phyloP scores from a whole-genome alignment of 192 early-diverging fungal species.

The Coemansia sp. region DNA sequence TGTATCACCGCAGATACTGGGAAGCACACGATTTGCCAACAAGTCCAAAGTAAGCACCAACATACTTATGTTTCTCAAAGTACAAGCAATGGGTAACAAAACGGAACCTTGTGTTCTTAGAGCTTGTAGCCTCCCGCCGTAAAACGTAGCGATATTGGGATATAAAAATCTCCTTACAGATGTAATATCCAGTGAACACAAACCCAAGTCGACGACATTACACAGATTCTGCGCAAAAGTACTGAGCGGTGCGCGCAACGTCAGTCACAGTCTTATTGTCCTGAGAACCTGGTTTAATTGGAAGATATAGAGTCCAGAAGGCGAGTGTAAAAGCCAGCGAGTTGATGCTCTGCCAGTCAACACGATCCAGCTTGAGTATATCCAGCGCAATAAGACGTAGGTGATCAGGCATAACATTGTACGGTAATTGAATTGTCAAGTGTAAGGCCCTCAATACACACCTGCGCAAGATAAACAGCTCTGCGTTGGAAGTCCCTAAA shows the following conservation, averaged over 20 bases:
- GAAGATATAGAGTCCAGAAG: no score
- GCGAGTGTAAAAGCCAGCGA: no score
- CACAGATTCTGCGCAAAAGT: neutral
- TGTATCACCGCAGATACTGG: neutral
- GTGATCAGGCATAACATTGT: no score
- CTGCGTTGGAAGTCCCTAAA: no score
- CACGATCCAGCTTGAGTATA: neutral
- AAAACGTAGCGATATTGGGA: neutral
- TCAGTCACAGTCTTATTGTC: neutral
- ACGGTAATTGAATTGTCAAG: no score
- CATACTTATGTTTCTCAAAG: neutral
- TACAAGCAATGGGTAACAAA: neutral
- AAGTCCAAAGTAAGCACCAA: neutral
- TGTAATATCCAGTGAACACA: neutral
- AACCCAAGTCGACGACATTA: neutral
- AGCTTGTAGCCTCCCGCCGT: neutral
- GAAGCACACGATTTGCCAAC: neutral
- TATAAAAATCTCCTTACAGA: neutral
- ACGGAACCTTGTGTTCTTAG: neutral
- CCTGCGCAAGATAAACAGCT: no score
- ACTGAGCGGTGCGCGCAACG: neutral
- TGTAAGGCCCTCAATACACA: no score
- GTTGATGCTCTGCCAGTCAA: neutral
- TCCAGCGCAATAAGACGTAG: neutral
- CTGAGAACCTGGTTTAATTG: no score